Percentiles rank a stretch among this genome's conserved stretches.
phyloP scores from a whole-genome alignment of 2,329 filamentous ascomycete species.

The Ambrosiella beaveri region DNA sequence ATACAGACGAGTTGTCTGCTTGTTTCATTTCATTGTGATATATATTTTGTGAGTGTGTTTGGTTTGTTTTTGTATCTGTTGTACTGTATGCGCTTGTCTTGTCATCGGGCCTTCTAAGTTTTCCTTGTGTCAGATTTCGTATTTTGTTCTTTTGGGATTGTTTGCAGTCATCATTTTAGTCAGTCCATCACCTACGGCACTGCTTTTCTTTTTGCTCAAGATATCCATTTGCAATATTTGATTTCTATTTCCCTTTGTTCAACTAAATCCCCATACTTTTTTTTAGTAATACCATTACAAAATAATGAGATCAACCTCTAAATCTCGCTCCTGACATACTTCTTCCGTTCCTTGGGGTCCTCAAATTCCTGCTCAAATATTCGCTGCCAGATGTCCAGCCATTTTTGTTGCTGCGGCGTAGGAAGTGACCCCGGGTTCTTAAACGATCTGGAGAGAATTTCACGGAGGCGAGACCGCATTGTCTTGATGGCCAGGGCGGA shows the following conservation, averaged over 20 bases:
- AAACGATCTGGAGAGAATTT: slow-evolving; percentile 57
- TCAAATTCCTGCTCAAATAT: slow-evolving; percentile 31
- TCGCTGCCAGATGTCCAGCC: slow-evolving; percentile 57
- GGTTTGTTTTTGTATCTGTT: no score
- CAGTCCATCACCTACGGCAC: no score
- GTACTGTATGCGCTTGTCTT: not conserved
- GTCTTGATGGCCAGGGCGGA: slow-evolving; percentile 77
- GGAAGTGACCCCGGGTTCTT: slow-evolving; percentile 45
- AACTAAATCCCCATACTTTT: not conserved
- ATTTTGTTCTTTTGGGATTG: not conserved
- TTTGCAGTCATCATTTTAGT: not conserved
- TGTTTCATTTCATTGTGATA: not conserved
- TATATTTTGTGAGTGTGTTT: not conserved
- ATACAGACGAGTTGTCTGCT: not conserved
- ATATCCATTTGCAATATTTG: not conserved
- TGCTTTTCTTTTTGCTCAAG: not conserved
- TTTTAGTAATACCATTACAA: not conserved
- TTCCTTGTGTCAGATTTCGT: not conserved
- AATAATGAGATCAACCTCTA: no score
- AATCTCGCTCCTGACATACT: slow-evolving; percentile 1
- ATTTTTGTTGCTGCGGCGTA: slow-evolving; percentile 51
- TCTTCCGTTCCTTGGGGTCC: not conserved
- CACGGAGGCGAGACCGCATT: slow-evolving; percentile 53
- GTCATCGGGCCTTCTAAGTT: not conserved
- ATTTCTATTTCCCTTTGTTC: not conserved